phyloP scores from a whole-genome alignment of 768 basidiomycete species.

The Pisolithus orientalis region DNA sequence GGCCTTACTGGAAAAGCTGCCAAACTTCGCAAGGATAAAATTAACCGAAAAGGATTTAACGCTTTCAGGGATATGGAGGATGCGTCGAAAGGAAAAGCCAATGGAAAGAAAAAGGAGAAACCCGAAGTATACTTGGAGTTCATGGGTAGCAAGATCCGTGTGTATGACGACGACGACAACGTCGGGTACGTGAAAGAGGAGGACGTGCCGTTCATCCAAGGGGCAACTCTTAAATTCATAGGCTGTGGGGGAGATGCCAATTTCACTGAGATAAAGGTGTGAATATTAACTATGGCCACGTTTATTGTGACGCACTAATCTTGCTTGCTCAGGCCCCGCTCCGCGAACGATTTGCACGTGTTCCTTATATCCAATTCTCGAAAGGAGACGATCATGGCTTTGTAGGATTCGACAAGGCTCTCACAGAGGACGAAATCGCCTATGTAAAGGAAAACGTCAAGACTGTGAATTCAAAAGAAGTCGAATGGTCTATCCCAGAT shows the following conservation, averaged over 20 bases:
- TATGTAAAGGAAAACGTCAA: conserved; percentile 61
- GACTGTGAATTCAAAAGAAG: conserved; percentile 56
- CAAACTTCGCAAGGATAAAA: conserved; percentile 47
- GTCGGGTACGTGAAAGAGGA: conserved; percentile 39
- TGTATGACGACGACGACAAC: conserved; percentile 47
- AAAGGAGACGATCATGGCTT: conserved; percentile 42
- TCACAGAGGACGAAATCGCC: conserved; percentile 69
- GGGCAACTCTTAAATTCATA: conserved; percentile 42
- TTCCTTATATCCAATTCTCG: conserved; percentile 43
- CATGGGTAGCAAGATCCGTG: conserved; percentile 62
- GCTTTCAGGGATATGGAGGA: conserved; percentile 67
- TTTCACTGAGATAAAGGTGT: conserved; percentile 56
- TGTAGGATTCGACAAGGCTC: conserved; percentile 53
- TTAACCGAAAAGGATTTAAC: conserved; percentile 60
- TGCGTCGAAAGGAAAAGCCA: conserved; percentile 27
- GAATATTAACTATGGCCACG: not conserved
- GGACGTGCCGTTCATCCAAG: conserved; percentile 37
- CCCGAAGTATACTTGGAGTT: conserved; percentile 70
- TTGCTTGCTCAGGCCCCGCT: conserved; percentile 33
- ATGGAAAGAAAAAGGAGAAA: conserved; percentile 33
- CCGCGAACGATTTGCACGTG: conserved; percentile 39
- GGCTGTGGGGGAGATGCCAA: conserved; percentile 52
- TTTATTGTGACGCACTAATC: not conserved
- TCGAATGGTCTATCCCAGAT: conserved; percentile 57
- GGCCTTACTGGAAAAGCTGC: conserved; percentile 74